Conservation (phyloP, 2,329 filamentous ascomycete species). For the Colletotrichum noveboracense region DNA sequence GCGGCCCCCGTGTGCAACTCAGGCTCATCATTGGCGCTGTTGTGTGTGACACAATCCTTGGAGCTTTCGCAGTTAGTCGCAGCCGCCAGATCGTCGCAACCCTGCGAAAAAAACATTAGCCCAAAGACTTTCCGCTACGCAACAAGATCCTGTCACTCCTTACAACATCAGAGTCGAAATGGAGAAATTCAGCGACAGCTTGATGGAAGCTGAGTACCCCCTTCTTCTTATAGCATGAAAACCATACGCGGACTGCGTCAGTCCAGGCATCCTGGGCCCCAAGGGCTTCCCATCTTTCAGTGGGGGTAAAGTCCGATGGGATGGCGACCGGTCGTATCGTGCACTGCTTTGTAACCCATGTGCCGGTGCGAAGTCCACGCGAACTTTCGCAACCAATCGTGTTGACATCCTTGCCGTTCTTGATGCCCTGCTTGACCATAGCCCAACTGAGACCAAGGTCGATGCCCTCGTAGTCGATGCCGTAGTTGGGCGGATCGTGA, state of each 20-base stretch:
- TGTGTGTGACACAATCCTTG: neutral
- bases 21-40: neutral
- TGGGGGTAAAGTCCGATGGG: neutral
- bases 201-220: neutral
- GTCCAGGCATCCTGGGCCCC: neutral
- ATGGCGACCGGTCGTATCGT: accelerated
- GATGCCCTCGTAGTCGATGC: neutral
- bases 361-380: neutral
- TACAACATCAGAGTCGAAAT: neutral
- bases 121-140: accelerated
- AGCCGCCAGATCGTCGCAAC: neutral
- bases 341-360: neutral
- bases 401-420: neutral
- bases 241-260: neutral
- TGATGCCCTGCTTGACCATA: neutral
- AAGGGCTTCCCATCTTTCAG: neutral
- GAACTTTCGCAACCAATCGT: neutral
- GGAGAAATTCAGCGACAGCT: neutral
- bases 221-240: neutral
- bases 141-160: neutral
- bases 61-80: neutral
- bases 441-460: neutral
- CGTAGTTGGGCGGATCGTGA: neutral
- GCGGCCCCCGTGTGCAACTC: neutral
- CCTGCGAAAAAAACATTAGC: neutral